These are phyloP conservation scores for Suhomyces kunorum DNA, from an alignment of 1,139 yeast species.

Conservation along the genomic window DNA sequence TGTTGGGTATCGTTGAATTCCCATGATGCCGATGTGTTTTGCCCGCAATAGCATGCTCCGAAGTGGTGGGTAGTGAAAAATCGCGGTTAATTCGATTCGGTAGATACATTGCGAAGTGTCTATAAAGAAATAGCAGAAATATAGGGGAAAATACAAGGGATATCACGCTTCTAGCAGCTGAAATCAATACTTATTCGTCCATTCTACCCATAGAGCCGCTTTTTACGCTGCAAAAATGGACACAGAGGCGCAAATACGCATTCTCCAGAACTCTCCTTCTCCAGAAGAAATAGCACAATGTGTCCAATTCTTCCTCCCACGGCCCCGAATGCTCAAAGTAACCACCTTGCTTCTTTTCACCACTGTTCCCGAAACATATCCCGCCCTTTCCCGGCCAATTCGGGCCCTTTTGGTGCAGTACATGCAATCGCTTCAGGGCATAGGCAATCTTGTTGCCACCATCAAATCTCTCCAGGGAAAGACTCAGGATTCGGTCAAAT, in stretches of 20 bases:
- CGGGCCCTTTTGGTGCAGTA: conserved; percentile 16
- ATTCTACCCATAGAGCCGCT: too few species aligned
- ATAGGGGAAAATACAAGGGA: too few species aligned
- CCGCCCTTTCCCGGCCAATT: conserved; percentile 18
- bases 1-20: neutral
- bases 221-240: neutral
- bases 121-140: too few species aligned
- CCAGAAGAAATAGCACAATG: conserved; percentile 18
- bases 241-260: neutral
- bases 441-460: conserved; percentile 32
- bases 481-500: neutral
- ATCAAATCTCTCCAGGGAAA: conserved; percentile 14
- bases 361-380: conserved; percentile 33
- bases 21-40: neutral
- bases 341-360: conserved; percentile 30
- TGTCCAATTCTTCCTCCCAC: conserved; percentile 12
- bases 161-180: too few species aligned
- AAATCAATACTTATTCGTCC: too few species aligned
- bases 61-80: too few species aligned
- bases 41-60: neutral
- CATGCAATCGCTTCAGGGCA: conserved; percentile 29
- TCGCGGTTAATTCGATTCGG: too few species aligned
- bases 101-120: too few species aligned
- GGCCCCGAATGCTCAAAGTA: conserved; percentile 13
- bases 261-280: conserved; percentile 26